Evolutionary conservation across 164 flowering plant species (phyloP), one percentile per base, ranked within the genome.

Genomic region (Magnolia sinica): DNA sequence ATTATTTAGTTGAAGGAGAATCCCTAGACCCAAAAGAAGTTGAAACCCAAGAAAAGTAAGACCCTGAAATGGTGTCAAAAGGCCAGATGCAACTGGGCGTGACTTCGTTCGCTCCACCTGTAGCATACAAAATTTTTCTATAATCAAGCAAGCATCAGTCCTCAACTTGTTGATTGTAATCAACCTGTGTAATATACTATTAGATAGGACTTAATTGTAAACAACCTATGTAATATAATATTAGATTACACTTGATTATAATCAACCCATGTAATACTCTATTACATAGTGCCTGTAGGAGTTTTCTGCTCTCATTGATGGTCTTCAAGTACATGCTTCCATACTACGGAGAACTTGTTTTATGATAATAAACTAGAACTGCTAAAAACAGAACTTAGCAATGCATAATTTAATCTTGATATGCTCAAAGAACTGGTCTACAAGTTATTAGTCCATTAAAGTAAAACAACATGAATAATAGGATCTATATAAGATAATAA

Each of bases 21-120:
- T 94, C 31, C 97, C 97, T 79, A 96, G 91, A 76, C 98, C 99
- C 83, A 96, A 89, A 74, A 91, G 83, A 83, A 94, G 82, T 74
- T 94, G 99, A 77, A 87, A 74, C 24, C 97, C 98, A 76, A 96
- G 93, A 89, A 96, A 96, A 82, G 81, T 79, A 73, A 92, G 77
- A 64, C 98, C 99, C 82, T 92, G 92, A 82, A 90, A 90, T 78
- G 94, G 98, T 64, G 98, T 89, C 79, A 96, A 82, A 81, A 84
- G 77, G 69, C 99, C 98, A 90, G 97, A 91, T 22, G 99, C 99
- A 70, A 96, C 70, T 72, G 99, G 98, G 72, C 99, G 86, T 66
- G 73, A 81, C 83, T 83, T 91, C 73, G 98, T 94, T 16, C 99
- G 95, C 67, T 91, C 97, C 68, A 96, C 97, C 99, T 96, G 86